Conservation (phyloP, 805 yeast genomes). For the Candida maesae region DNA sequence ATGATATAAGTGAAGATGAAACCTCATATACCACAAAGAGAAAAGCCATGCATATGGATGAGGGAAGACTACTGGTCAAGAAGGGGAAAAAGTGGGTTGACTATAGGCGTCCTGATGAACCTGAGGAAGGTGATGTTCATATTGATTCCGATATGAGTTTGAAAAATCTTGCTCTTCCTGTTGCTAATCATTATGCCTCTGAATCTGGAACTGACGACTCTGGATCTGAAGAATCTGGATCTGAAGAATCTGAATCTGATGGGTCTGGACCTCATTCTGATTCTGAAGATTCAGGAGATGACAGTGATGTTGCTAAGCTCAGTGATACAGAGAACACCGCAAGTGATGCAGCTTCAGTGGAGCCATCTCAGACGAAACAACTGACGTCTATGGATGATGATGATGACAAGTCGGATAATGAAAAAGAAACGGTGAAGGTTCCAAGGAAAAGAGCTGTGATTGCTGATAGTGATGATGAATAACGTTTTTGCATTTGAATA, state of each 20-base stretch:
- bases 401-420: conserved; percentile 2
- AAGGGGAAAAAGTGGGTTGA: conserved; percentile 11
- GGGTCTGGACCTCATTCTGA: conserved; percentile 1
- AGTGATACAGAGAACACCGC: too few species aligned
- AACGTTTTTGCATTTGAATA: neutral
- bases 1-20: too few species aligned
- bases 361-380: too few species aligned
- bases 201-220: conserved; percentile 3
- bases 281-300: conserved; percentile 1
- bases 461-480: conserved; percentile 15
- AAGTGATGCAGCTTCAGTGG: too few species aligned
- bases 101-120: neutral
- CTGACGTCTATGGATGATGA: too few species aligned
- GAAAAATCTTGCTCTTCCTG: neutral
- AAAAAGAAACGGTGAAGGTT: conserved; percentile 1
- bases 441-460: conserved; percentile 11
- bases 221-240: too few species aligned
- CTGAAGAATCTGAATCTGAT: conserved; percentile 2
- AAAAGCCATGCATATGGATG: too few species aligned
- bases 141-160: neutral
- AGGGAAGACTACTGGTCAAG: conserved; percentile 7
- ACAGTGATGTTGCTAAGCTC: neutral
- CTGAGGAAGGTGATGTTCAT: conserved; percentile 1
- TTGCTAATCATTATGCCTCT: conserved; percentile 4
- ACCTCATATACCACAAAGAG: too few species aligned